Evolutionary conservation across 768 basidiomycete species (phyloP).

Genomic region (Crucibulum laeve): DNA sequence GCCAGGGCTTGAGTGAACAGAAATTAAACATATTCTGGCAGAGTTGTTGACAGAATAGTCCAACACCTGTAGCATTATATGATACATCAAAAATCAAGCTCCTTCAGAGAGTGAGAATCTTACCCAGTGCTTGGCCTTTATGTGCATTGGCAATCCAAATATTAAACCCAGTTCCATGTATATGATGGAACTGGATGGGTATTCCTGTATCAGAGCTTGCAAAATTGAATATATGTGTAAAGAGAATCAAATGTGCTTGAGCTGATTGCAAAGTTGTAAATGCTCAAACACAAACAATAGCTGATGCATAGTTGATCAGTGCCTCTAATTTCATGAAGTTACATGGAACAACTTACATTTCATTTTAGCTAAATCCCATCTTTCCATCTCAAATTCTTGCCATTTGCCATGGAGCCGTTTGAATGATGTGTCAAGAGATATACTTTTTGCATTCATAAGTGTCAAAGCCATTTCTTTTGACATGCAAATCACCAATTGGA

Average conservation of each 20-base stretch:
- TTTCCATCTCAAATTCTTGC: background rate
- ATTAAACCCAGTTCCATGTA: constrained; percentile 16
- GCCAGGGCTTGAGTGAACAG: constrained; percentile 7
- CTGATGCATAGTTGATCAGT: constrained; percentile 5
- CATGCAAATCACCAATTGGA: constrained; percentile 19
- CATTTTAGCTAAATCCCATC: background rate
- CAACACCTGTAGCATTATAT: background rate
- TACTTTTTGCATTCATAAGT: constrained; percentile 6
- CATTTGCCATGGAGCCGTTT: background rate
- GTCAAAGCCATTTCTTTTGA: constrained; percentile 12
- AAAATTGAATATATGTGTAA: constrained; percentile 15
- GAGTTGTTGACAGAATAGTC: constrained; percentile 2
- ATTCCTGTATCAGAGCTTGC: constrained; percentile 12
- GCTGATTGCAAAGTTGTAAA: constrained; percentile 22
- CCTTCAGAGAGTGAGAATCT: no score
- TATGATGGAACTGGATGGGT: constrained; percentile 13
- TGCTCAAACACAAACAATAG: constrained; percentile 13
- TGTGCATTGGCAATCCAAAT: constrained; percentile 17
- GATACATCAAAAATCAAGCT: no score
- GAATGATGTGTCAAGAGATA: background rate
- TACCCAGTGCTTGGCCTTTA: constrained; percentile 18
- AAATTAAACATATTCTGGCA: background rate
- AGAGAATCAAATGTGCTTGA: constrained; percentile 17
- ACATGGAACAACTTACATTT: background rate
- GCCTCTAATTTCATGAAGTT: background rate